phyloP scores from a whole-genome alignment of 768 basidiomycete species.

The Pleurotus eryngii region DNA sequence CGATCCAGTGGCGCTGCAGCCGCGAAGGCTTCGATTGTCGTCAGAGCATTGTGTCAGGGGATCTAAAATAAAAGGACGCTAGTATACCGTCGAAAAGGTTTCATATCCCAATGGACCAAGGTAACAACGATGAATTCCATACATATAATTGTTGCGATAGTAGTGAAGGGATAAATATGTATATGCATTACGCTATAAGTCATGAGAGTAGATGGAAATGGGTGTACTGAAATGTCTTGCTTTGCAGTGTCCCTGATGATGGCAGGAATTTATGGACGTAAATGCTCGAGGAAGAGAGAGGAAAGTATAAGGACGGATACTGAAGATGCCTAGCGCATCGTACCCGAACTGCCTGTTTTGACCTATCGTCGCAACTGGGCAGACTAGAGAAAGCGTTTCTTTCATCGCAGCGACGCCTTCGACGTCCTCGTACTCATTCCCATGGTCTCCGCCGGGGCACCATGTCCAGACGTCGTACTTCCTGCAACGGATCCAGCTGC shows the following conservation, averaged over 20 bases:
- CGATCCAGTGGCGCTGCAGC: too few relatives aligned
- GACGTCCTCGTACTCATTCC: constrained; percentile 14
- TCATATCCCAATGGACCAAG: too few relatives aligned
- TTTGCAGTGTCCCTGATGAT: neutral
- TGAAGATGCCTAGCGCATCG: neutral
- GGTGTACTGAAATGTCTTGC: neutral
- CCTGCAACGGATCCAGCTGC: constrained; percentile 13
- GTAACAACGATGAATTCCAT: too few relatives aligned
- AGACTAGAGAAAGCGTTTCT: neutral
- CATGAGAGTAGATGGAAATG: neutral
- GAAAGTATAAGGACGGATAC: neutral
- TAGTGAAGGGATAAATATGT: neutral
- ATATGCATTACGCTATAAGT: neutral
- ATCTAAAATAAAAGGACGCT: too few relatives aligned
- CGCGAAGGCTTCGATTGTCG: too few relatives aligned
- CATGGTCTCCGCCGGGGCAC: constrained; percentile 13
- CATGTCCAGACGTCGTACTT: constrained; percentile 1
- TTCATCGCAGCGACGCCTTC: constrained; percentile 20
- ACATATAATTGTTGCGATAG: neutral
- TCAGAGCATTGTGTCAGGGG: too few relatives aligned
- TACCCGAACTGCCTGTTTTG: neutral
- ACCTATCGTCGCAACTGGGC: neutral
- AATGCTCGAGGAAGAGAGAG: neutral
- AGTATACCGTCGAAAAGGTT: too few relatives aligned
- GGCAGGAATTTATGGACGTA: neutral